These are phyloP conservation scores for Hymenoscyphus albidus DNA, from an alignment of 2,329 filamentous ascomycete species.

Conservation along the genomic window DNA sequence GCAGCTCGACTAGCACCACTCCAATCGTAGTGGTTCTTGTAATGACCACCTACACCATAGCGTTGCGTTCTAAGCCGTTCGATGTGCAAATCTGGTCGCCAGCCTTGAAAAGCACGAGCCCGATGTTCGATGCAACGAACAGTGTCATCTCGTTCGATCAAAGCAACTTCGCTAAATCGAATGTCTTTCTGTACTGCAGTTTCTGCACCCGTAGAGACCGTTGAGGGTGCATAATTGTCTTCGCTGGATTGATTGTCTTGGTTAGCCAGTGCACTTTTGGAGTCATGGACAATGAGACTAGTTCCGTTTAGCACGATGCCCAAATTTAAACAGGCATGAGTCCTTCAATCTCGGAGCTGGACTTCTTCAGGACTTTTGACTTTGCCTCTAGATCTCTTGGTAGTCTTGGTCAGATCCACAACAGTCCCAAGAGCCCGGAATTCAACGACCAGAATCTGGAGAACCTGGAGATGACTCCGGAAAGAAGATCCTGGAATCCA, in stretches of 20 bases:
- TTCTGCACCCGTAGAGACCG: slow-evolving; percentile 47
- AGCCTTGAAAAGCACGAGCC: slow-evolving; percentile 56
- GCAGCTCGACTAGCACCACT: slow-evolving; percentile 38
- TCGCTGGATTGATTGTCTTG: slow-evolving; percentile 33
- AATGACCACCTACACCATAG: slow-evolving; percentile 58
- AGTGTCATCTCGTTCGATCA: slow-evolving; percentile 43
- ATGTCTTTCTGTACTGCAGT: slow-evolving; percentile 46
- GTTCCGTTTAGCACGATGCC: neutral
- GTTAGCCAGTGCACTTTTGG: neutral
- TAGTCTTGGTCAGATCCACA: neutral
- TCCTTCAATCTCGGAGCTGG: neutral
- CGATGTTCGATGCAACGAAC: slow-evolving; percentile 58
- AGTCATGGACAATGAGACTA: neutral
- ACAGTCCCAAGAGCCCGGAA: neutral
- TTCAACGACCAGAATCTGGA: neutral
- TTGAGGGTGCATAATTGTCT: slow-evolving; percentile 50
- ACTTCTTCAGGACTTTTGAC: neutral
- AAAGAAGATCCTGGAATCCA: neutral
- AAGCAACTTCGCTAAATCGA: slow-evolving; percentile 49
- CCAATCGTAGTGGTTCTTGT: slow-evolving; percentile 59
- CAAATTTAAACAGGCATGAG: neutral
- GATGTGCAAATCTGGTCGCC: slow-evolving; percentile 53
- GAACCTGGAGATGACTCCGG: neutral
- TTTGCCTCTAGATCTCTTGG: neutral
- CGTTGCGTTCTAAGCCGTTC: slow-evolving; percentile 59